Conservation (phyloP, 2,329 filamentous ascomycete genomes). For the Fusarium devonianum region DNA sequence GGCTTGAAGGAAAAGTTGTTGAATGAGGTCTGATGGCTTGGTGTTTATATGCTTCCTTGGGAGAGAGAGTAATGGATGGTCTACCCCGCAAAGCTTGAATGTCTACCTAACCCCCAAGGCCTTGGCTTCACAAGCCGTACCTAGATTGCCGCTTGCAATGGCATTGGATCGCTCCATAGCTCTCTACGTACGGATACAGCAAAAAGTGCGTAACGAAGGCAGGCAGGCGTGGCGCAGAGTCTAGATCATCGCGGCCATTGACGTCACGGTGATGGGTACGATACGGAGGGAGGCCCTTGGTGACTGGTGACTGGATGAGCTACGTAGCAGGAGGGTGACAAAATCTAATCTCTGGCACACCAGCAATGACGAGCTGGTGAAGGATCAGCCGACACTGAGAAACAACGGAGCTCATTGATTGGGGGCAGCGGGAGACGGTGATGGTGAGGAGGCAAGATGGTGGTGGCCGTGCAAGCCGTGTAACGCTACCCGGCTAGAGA, state of each 20-base stretch:
- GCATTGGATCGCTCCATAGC: neutral
- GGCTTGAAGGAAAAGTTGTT: neutral
- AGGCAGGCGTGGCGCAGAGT: conserved; percentile 25
- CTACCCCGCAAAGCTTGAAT: conserved; percentile 42
- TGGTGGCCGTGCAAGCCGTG: conserved; percentile 26
- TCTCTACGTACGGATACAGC: conserved; percentile 8
- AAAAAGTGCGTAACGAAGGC: conserved; percentile 10
- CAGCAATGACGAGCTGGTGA: conserved; percentile 24
- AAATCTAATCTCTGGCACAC: conserved; percentile 11
- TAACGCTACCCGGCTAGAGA: conserved; percentile 23
- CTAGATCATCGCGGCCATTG: conserved; percentile 36
- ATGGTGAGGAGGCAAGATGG: conserved; percentile 6
- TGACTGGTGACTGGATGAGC: conserved; percentile 15
- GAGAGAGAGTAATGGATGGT: conserved; percentile 16
- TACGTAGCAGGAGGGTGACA: conserved; percentile 16
- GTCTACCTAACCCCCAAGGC: conserved; percentile 2
- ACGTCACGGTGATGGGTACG: conserved; percentile 43
- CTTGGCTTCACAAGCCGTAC: conserved; percentile 7
- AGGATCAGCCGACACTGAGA: conserved; percentile 26
- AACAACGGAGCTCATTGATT: conserved; percentile 17
- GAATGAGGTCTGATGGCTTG: neutral
- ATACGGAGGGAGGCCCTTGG: conserved; percentile 16
- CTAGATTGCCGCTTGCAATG: conserved; percentile 3
- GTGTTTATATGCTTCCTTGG: conserved; percentile 29
- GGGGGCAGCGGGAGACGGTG: conserved; percentile 13